Base-by-base conservation (phyloP, 345 rosid genomes). In the Barbarea vulgaris region DNA sequence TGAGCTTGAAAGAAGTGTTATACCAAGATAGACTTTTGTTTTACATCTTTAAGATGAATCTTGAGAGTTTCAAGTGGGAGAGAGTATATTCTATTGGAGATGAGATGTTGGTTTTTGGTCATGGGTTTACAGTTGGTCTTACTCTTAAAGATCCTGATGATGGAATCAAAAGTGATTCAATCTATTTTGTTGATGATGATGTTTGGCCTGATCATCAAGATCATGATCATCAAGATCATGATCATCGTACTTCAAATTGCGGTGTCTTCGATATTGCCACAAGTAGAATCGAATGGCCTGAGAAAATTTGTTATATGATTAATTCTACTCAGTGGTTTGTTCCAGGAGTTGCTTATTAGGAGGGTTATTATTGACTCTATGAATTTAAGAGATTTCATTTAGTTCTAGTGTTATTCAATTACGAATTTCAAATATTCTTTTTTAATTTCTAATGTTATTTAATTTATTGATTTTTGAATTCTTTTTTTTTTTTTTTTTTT, bases 51-150 rank as follows among this genome's bases (percentile, higher is more conserved):
- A 52, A 52, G 57, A 44, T 58, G 74, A 70, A 70, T 70, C 34
- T 31, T 70, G 56, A 70, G 66, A 58, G 46, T 46, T 30, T 1
- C 31, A 58, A 58, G 31, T 70, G 57, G 74, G 66, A 70, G n/a
- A 70, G 66, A 46, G 57, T 70, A 0, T 7, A 70, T 2, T 70
- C 74, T 70, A 5, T 58, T 19, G 66, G 73, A 39, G 73, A 68
- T 53, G 44, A 70, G 56, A 70, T 46, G 66, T 31, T 70, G 33
- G 7, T 33, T 46, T 70, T 70, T 70, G 74, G 66, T 58, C 66
- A 70, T 5, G 66, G 74, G 14, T 17, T 57, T 57, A 44, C 56
- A 1, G 24, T 57, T 3, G 7, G 2, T 56, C 21, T n/a, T n/a
- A 5, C 21, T 28, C 12, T 15, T 58, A 15, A 31, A 46, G 58